Conservation (phyloP, 139 green algal genomes). For the Chlamydomonas applanata region DNA sequence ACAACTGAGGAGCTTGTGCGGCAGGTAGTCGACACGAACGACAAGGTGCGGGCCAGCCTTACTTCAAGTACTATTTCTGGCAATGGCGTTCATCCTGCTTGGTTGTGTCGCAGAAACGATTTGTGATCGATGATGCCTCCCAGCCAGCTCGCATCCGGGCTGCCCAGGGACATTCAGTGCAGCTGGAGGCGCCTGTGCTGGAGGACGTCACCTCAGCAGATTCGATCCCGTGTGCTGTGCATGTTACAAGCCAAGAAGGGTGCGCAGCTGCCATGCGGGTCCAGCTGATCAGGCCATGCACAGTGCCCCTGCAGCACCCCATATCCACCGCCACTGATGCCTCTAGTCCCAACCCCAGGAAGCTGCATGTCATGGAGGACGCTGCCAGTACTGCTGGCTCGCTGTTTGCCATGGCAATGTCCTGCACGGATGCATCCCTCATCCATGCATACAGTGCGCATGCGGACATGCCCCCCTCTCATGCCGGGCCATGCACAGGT, state of each 20-base stretch:
- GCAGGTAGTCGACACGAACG: slow-evolving; percentile 27
- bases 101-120: slow-evolving; percentile 41
- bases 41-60: slow-evolving; percentile 20
- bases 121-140: slow-evolving; percentile 47
- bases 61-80: not conserved
- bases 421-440: not conserved
- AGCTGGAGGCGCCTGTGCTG: slow-evolving; percentile 48
- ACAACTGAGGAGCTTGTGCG: slow-evolving; percentile 24
- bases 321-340: too few species aligned
- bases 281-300: too few species aligned
- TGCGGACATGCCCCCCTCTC: not conserved
- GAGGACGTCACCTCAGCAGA: slow-evolving; percentile 8
- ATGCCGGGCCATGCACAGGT: too few species aligned
- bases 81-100: not conserved
- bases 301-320: too few species aligned
- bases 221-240: slow-evolving; percentile 36
- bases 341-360: too few species aligned
- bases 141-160: slow-evolving; percentile 44
- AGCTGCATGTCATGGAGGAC: too few species aligned
- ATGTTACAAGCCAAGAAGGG: slow-evolving; percentile 49
- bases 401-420: too few species aligned
- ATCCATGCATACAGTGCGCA: not conserved
- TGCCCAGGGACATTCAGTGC: slow-evolving; percentile 55
- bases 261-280: slow-evolving; percentile 9
- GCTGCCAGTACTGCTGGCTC: too few species aligned